Conservation (phyloP, 352 stramenopile species). For the Phytopythium sindhum region DNA sequence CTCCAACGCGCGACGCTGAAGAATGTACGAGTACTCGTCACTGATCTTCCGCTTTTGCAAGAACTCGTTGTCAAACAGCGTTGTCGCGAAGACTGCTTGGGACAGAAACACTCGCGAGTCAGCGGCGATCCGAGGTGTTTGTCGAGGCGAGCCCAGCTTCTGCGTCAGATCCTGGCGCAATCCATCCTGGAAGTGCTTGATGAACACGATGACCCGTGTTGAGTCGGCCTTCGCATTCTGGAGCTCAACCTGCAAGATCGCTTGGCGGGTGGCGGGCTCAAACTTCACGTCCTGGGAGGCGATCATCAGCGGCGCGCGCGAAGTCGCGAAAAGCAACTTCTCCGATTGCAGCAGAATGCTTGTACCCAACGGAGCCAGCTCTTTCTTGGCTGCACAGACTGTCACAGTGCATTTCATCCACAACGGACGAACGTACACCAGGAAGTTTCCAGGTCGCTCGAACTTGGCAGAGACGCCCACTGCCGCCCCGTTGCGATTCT, state of each 20-base stretch:
- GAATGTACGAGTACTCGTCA: slow-evolving; percentile 73
- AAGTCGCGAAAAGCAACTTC: slow-evolving; percentile 9
- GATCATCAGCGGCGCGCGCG: slow-evolving; percentile 21
- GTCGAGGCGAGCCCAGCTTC: background rate
- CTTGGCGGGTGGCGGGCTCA: slow-evolving; percentile 7
- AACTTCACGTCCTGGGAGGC: slow-evolving; percentile 20
- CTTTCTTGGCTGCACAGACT: slow-evolving; percentile 20
- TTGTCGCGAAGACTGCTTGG: background rate
- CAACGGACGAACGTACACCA: slow-evolving; percentile 33
- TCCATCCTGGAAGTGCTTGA: slow-evolving; percentile 35
- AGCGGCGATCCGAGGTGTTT: background rate
- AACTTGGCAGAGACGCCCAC: slow-evolving; percentile 24
- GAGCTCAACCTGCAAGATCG: slow-evolving; percentile 20
- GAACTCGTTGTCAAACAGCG: slow-evolving; percentile 29
- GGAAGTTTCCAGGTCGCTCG: slow-evolving; percentile 21
- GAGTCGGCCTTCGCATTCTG: slow-evolving; percentile 20
- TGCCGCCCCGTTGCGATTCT: slow-evolving; percentile 14
- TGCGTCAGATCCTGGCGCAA: background rate
- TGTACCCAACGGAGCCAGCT: slow-evolving; percentile 9
- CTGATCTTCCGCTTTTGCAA: slow-evolving; percentile 61
- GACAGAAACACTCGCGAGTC: background rate
- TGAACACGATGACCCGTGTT: slow-evolving; percentile 24
- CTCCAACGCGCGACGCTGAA: slow-evolving; percentile 40
- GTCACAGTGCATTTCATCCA: slow-evolving; percentile 30
- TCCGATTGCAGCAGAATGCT: slow-evolving; percentile 14